Conservation (phyloP, 495 filamentous ascomycete species). For the Penicillium soppii region DNA sequence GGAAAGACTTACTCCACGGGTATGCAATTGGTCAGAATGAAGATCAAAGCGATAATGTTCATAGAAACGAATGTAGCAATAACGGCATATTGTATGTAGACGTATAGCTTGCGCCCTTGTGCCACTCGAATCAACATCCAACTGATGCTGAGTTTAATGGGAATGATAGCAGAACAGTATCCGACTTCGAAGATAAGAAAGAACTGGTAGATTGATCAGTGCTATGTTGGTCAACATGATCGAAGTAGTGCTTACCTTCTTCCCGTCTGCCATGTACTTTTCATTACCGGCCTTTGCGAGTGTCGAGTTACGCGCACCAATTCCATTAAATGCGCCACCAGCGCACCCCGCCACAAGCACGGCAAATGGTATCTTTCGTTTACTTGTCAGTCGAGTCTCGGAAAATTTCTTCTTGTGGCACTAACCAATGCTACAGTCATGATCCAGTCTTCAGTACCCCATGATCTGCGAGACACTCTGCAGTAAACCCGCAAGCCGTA, state of each 20-base stretch:
- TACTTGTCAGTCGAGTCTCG: neutral
- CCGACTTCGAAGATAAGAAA: slow-evolving; percentile 30
- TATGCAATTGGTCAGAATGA: slow-evolving; percentile 26
- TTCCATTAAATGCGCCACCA: slow-evolving; percentile 27
- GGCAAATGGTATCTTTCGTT: slow-evolving; percentile 18
- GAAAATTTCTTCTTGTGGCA: neutral
- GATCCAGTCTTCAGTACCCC: slow-evolving; percentile 27
- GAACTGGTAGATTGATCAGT: slow-evolving; percentile 11
- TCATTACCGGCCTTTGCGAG: slow-evolving; percentile 13
- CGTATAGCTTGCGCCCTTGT: slow-evolving; percentile 19
- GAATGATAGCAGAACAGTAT: slow-evolving; percentile 29
- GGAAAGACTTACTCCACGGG: slow-evolving; percentile 16
- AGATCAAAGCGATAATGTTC: slow-evolving; percentile 26
- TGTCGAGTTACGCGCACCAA: slow-evolving; percentile 14
- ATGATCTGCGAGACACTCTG: slow-evolving; percentile 16
- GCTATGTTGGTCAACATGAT: neutral
- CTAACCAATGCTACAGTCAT: slow-evolving; percentile 24
- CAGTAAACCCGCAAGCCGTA: slow-evolving; percentile 21
- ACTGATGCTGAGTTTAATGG: slow-evolving; percentile 30
- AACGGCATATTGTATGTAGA: slow-evolving; percentile 20
- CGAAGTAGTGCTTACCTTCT: slow-evolving; percentile 12
- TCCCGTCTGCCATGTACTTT: slow-evolving; percentile 15
- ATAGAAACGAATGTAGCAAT: slow-evolving; percentile 18
- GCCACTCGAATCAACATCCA: slow-evolving; percentile 29
- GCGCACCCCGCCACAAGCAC: slow-evolving; percentile 21